Percentiles rank a stretch among this genome's conserved stretches.
phyloP scores from a whole-genome alignment of 352 stramenopile species.

The Globisporangium uncinulatum region DNA sequence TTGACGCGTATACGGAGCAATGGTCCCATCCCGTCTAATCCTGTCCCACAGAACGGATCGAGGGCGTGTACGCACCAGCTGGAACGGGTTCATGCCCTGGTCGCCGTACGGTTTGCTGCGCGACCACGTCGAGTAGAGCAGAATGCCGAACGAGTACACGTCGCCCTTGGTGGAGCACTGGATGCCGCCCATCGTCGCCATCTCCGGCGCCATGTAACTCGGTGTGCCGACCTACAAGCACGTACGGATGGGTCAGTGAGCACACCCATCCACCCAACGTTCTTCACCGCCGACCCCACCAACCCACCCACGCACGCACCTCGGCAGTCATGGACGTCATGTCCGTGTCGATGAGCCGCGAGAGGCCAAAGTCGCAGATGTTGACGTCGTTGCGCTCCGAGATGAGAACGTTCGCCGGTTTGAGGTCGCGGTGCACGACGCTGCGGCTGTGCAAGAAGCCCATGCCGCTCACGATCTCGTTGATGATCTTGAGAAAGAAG shows the following conservation, averaged over 20 bases:
- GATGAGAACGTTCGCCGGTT: slow-evolving; percentile 94
- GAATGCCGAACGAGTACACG: slow-evolving; percentile 82
- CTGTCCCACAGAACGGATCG: neutral
- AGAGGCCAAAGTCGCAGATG: slow-evolving; percentile 94
- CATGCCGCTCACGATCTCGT: slow-evolving; percentile 88
- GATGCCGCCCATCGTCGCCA: slow-evolving; percentile 86
- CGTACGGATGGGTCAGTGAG: neutral
- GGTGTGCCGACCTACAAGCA: slow-evolving; percentile 70
- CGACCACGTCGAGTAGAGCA: slow-evolving; percentile 86
- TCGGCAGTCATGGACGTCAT: slow-evolving; percentile 85
- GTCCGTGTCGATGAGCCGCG: slow-evolving; percentile 76
- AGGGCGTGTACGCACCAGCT: slow-evolving; percentile 49
- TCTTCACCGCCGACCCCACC: neutral
- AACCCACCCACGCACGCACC: slow-evolving; percentile 11
- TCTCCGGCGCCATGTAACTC: slow-evolving; percentile 89
- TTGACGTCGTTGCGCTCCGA: slow-evolving; percentile 89
- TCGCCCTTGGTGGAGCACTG: slow-evolving; percentile 86
- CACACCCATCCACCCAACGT: neutral
- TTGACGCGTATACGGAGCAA: neutral
- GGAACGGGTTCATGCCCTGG: slow-evolving; percentile 87
- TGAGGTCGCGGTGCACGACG: slow-evolving; percentile 87
- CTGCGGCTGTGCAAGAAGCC: slow-evolving; percentile 86
- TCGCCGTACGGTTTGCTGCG: slow-evolving; percentile 86
- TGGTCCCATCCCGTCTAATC: too few species aligned
- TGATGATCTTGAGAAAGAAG: slow-evolving; percentile 86